Conservation (phyloP, 495 filamentous ascomycete species). For the Penicillium waksmanii region DNA sequence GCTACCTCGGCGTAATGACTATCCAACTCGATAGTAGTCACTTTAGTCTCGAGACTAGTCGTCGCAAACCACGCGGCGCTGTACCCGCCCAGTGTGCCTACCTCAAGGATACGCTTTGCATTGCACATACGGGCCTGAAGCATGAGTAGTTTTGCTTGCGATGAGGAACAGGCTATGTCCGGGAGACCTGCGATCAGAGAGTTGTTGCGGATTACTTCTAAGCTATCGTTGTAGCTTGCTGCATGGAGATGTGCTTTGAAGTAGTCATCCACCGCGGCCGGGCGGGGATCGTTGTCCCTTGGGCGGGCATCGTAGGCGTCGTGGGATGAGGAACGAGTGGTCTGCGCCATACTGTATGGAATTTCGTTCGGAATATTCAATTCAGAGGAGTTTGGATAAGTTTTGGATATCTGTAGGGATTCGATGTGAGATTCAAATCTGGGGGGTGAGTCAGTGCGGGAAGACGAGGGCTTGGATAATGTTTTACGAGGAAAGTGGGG, state of each 20-base stretch:
- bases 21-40: neutral
- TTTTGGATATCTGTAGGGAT: neutral
- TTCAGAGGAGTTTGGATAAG: neutral
- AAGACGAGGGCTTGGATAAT: neutral
- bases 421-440: neutral
- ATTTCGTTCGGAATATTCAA: neutral
- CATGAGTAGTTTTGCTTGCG: slow-evolving; percentile 9
- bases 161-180: slow-evolving; percentile 2
- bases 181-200: neutral
- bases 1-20: neutral
- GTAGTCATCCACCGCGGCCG: slow-evolving; percentile 5
- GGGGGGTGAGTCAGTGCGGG: neutral
- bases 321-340: neutral
- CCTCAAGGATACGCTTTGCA: slow-evolving; percentile 5
- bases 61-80: slow-evolving; percentile 1
- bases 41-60: neutral
- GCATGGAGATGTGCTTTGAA: slow-evolving; percentile 3
- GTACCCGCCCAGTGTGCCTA: slow-evolving; percentile 5
- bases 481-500: neutral
- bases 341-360: neutral
- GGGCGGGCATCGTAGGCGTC: neutral
- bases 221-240: neutral
- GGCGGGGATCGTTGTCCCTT: neutral
- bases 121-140: slow-evolving; percentile 10
- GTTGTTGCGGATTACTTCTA: neutral